phyloP scores from a whole-genome alignment of 345 rosid genomes.

The Hibiscus mutabilis region DNA sequence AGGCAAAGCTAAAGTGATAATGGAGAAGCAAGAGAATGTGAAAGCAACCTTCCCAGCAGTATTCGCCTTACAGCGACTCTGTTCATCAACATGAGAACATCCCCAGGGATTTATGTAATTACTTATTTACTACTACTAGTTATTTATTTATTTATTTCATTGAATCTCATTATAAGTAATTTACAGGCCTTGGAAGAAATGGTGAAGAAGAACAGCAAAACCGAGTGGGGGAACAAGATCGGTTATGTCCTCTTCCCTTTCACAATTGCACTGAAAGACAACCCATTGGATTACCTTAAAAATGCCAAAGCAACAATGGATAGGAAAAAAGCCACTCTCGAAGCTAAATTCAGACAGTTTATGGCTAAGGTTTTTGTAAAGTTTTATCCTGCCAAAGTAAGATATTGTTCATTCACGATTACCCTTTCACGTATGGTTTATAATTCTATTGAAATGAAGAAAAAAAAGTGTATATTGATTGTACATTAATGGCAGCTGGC shows the following conservation, averaged over 20 bases:
- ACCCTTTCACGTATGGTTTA: background rate
- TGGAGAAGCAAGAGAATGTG: background rate
- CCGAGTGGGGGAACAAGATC: slow-evolving; percentile 35
- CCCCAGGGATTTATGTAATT: slow-evolving; percentile 29
- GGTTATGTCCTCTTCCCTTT: slow-evolving; percentile 32
- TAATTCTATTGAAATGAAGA: background rate
- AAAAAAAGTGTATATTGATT: background rate
- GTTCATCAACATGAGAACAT: slow-evolving; percentile 30
- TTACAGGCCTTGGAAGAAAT: slow-evolving; percentile 24
- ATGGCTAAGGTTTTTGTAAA: background rate
- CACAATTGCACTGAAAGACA: slow-evolving; percentile 20
- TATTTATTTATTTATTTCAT: background rate
- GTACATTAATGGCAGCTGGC: background rate
- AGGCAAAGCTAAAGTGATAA: background rate
- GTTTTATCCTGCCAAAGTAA: slow-evolving; percentile 6
- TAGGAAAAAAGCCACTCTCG: slow-evolving; percentile 19
- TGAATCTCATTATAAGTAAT: background rate
- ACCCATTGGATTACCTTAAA: slow-evolving; percentile 31
- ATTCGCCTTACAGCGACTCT: slow-evolving; percentile 30
- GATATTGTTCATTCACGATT: background rate
- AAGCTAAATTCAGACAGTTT: background rate
- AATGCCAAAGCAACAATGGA: slow-evolving; percentile 24
- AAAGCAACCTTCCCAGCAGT: slow-evolving; percentile 13
- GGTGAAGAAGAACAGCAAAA: slow-evolving; percentile 19
- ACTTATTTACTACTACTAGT: background rate